Evolutionary conservation across 345 rosid genomes (phyloP).

Genomic region (Erysimum cheiranthoides): DNA sequence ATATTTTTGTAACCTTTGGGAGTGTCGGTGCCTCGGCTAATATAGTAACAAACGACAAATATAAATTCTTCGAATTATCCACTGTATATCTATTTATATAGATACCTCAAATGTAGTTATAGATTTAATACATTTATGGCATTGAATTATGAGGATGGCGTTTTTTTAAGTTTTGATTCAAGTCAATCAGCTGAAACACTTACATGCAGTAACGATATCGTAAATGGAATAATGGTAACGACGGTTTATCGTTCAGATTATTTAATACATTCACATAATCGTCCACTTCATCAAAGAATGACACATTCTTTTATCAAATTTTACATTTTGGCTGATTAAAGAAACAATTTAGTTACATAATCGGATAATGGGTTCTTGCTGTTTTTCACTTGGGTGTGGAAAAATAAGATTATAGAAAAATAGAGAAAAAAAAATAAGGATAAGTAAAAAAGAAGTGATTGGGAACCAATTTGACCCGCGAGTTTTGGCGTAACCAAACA

Average conservation of each 20-base stretch:
- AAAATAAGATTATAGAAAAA: background rate
- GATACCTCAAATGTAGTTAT: constrained; percentile 13
- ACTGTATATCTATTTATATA: background rate
- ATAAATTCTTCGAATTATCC: constrained; percentile 3
- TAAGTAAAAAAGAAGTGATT: constrained; percentile 30
- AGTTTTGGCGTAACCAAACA: constrained; percentile 49
- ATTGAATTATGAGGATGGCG: constrained; percentile 14
- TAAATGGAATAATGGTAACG: constrained; percentile 9
- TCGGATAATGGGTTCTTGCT: constrained; percentile 30
- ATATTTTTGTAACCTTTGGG: constrained; percentile 31
- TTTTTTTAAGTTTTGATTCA: background rate
- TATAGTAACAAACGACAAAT: constrained; percentile 29
- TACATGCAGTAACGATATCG: constrained; percentile 19
- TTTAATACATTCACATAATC: background rate
- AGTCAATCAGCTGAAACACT: background rate
- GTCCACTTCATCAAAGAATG: constrained; percentile 1
- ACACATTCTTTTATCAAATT: background rate
- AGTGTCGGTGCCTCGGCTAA: constrained; percentile 42
- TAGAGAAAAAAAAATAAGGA: constrained; percentile 3
- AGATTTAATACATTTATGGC: constrained; percentile 26
- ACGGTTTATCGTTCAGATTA: background rate
- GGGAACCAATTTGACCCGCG: constrained; percentile 44
- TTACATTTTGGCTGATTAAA: background rate
- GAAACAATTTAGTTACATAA: background rate
- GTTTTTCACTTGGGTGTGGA: constrained; percentile 29